Base-by-base conservation (phyloP, 2,329 filamentous ascomycete genomes). In the Orbilia blumenaviensis region DNA sequence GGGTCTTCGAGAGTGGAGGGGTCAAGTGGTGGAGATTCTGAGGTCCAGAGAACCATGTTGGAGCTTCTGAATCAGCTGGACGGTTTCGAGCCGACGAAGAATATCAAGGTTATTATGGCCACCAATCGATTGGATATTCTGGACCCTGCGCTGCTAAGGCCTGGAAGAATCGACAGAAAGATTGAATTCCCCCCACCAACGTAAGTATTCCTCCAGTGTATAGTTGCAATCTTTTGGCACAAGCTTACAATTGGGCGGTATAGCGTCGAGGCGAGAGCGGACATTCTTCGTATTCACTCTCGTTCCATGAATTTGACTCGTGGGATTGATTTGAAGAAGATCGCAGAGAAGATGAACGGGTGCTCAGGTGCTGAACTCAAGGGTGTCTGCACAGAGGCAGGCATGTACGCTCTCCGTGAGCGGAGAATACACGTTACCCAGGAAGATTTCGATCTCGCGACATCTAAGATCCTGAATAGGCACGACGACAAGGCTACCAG, bases 91-190 rank as follows among this genome's bases (percentile, higher is more conserved):
- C 95, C 95, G 4, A 98, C 94, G 52, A 99, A 99, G 87, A 98
- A 98, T 85, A 99, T 99, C 89, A 99, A 99, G 85, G 93, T 99
- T 83, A 96, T 99, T 85, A 99, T 99, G 94, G 95, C 95, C 66
- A 99, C 95, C 56, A 99, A 99, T 85, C 92, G 95, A 83, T 88
- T 99, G 78, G 95, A 99, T 81, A 98, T 99, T 78, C 89, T 99
- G 52, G 95, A 99, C 83, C 95, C 95, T 1, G 95, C 95, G 0
- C 88, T 99, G 48, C 87, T 99, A 79, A 91, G 95, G 80, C 95
- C 95, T n/a, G 95, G 95, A 62, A 92, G 95, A 81, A 98, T 99
- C 83, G 95, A 99, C 86, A 89, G 95, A 81, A 98, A 98, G 87
- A 98, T 98, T 82, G 95, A 99, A 84, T 99, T 99, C 85, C 95